A percentile compares a stretch with the other conserved stretches of the same genome.
These are phyloP conservation scores for Musa schizocarpa DNA, from an alignment of 176 grass and related monocot species.

Conservation along the genomic window DNA sequence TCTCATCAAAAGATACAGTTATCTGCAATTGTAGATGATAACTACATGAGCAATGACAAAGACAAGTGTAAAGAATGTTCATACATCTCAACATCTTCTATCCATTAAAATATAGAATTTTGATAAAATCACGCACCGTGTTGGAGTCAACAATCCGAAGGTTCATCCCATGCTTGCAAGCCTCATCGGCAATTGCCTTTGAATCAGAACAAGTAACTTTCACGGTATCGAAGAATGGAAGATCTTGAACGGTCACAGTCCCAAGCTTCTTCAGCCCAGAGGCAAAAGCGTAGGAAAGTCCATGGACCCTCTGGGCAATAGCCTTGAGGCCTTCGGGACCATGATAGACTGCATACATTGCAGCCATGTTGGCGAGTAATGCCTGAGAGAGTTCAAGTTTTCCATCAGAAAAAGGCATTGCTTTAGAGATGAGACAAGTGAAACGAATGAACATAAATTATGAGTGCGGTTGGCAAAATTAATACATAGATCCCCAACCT, in stretches of 20 bases:
- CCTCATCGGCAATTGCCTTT: conserved; percentile 56
- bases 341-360: conserved; percentile 98
- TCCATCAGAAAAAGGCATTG: not conserved
- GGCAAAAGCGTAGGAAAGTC: conserved; percentile 63
- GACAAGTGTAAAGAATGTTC: not conserved
- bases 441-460: not conserved
- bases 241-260: conserved; percentile 75
- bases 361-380: conserved; percentile 98
- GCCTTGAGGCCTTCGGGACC: conserved; percentile 83
- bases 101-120: not conserved
- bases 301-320: conserved; percentile 84
- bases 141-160: conserved; percentile 65
- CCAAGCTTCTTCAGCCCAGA: conserved; percentile 86
- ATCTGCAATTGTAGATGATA: conserved; percentile 32
- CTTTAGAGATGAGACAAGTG: not conserved
- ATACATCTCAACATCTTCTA: not conserved
- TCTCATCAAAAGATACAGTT: conserved; percentile 92
- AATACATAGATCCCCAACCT: conserved; percentile 32
- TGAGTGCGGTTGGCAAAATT: not conserved
- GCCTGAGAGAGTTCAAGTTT: conserved; percentile 33
- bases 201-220: conserved; percentile 76
- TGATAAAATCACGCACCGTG: conserved; percentile 43
- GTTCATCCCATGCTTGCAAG: conserved; percentile 83
- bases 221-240: conserved; percentile 95
- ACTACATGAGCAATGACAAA: not conserved